These are phyloP conservation scores for Rhododendron henanense DNA, from an alignment of 148 eudicot genomes.

Conservation along the genomic window DNA sequence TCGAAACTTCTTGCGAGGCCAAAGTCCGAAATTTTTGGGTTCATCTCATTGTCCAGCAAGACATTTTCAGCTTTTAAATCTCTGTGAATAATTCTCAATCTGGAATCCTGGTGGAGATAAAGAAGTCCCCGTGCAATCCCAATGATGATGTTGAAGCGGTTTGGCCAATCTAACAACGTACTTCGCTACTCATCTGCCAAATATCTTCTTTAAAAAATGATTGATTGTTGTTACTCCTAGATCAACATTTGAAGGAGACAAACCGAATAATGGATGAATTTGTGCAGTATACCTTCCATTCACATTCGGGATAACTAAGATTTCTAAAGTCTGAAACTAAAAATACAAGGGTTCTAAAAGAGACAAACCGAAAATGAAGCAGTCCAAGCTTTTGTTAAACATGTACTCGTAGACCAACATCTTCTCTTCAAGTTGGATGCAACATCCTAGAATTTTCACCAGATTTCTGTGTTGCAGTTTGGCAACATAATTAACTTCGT, in stretches of 20 bases:
- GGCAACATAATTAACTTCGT: slow-evolving; percentile 19
- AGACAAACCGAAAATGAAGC: slow-evolving; percentile 14
- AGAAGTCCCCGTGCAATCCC: too few species aligned
- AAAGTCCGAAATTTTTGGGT: too few species aligned
- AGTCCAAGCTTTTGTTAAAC: slow-evolving; percentile 25
- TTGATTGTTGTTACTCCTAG: neutral
- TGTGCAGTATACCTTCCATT: too few species aligned
- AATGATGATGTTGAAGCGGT: slow-evolving; percentile 9
- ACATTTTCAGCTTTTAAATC: too few species aligned
- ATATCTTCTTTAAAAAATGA: neutral
- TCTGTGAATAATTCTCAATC: too few species aligned
- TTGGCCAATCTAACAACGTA: slow-evolving; percentile 12
- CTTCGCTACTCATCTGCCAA: neutral
- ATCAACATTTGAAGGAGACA: neutral
- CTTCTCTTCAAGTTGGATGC: slow-evolving; percentile 17
- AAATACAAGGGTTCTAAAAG: neutral
- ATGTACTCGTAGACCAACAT: slow-evolving; percentile 26
- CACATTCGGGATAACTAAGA: neutral
- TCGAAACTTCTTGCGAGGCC: too few species aligned
- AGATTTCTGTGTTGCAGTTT: slow-evolving; percentile 29
- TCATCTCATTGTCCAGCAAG: too few species aligned
- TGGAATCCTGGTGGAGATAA: too few species aligned
- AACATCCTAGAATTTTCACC: slow-evolving; percentile 22
- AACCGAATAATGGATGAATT: too few species aligned
- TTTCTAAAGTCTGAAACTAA: neutral